Evolutionary conservation across 345 rosid genomes (phyloP), one percentile per base, ranked within the genome.

Genomic region (Salix caprea): DNA sequence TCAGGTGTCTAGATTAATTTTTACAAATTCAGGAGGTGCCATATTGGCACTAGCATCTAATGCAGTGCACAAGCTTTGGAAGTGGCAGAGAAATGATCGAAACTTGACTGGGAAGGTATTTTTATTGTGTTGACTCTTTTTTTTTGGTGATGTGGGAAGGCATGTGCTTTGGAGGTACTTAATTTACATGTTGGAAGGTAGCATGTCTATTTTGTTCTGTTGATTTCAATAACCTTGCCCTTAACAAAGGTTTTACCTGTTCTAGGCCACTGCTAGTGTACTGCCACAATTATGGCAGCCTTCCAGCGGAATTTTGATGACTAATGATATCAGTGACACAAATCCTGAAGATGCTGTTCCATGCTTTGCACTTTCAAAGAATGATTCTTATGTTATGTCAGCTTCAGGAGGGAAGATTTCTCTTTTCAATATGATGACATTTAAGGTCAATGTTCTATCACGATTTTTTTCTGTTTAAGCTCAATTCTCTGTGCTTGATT

Each of bases 41-140:
- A 83, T 92, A 69, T 84, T 92, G 85, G 98, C 94, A 54, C 88
- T 94, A 82, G 87, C 92, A 50, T 89, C 94, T 75, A 94, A 91
- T 85, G 98, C 97, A 18, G 91, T 88, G 23, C 97, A 91, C 82
- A 90, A 89, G 87, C 89, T 91, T 61, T 91, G 98, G 97, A 90
- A 94, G 80, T 94, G 98, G 98, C 90, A 81, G 76, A 81, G 81
- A 80, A 89, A 79, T 84, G 95, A 90, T 32, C 81, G 86, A 12
- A 88, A 88, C 77, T 9, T 19, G 58, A 73, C 76, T 24, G 87
- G 79, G 62, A 88, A 87, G 94, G 97, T 91, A 80, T 50, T 34
- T 3, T 36, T 28, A 21, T 60, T 12, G 4, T 52, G 7, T 1
- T 2, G 5, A 46, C 30, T 46, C 0, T 64, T 13, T 52, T 19